These are phyloP conservation scores for Avena atlantica DNA, from an alignment of 176 grass and related monocot species.

Conservation along the genomic window DNA sequence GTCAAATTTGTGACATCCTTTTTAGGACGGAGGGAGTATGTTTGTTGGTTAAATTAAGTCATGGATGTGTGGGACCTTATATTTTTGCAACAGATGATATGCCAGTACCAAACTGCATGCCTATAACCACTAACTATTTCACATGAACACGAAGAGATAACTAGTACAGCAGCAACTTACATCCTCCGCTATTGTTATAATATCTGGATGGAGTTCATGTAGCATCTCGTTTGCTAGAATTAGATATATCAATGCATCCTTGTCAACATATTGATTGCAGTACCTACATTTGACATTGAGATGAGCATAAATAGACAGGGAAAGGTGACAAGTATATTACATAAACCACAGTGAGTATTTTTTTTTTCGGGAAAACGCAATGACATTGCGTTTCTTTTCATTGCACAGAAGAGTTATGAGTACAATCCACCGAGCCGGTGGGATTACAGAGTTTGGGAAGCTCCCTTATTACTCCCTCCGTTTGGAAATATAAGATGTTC, in stretches of 20 bases:
- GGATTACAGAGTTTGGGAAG: too few species aligned
- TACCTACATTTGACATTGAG: conserved; percentile 62
- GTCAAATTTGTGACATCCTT: too few species aligned
- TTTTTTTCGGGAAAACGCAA: too few species aligned
- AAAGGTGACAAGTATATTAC: conserved; percentile 9
- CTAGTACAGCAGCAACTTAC: conserved; percentile 52
- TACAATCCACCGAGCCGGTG: too few species aligned
- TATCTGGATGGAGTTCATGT: conserved; percentile 93
- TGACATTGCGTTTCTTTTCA: too few species aligned
- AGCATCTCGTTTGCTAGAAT: conserved; percentile 97
- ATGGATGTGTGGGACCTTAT: neutral
- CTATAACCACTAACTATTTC: conserved; percentile 33
- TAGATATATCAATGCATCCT: conserved; percentile 86
- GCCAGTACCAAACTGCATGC: conserved; percentile 12
- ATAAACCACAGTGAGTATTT: neutral
- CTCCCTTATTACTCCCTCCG: too few species aligned
- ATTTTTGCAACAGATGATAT: conserved; percentile 23
- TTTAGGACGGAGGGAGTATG: neutral
- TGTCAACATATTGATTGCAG: conserved; percentile 92
- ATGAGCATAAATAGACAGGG: conserved; percentile 13
- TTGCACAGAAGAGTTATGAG: too few species aligned
- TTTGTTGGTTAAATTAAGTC: conserved; percentile 1
- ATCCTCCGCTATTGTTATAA: conserved; percentile 97
- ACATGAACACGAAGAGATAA: conserved; percentile 21
- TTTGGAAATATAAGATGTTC: too few species aligned